Conservation (phyloP, 768 basidiomycete species). For the Suillus cothurnatus region DNA sequence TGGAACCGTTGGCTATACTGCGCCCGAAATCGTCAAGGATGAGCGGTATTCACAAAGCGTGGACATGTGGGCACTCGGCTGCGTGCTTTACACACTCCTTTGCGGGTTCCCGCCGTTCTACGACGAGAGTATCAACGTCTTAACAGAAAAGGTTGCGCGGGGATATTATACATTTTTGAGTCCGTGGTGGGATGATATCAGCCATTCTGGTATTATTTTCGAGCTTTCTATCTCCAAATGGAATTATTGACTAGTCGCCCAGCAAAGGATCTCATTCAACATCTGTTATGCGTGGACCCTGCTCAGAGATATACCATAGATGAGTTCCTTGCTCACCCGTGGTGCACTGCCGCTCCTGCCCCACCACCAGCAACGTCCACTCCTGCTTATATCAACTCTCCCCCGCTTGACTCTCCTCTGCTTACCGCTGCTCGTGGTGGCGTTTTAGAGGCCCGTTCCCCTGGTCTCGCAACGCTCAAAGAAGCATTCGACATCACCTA, state of each 20-base stretch:
- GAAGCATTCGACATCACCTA: constrained; percentile 99
- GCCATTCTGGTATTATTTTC: constrained; percentile 60
- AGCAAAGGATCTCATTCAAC: constrained; percentile 96
- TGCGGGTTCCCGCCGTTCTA: constrained; percentile 99
- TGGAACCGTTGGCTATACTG: constrained; percentile 99
- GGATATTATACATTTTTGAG: constrained; percentile 98
- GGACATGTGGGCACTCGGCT: constrained; percentile 99
- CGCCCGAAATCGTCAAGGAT: constrained; percentile 99
- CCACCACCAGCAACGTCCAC: constrained; percentile 64
- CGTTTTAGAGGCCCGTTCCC: constrained; percentile 80
- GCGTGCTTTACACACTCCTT: constrained; percentile 97
- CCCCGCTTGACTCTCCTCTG: constrained; percentile 84
- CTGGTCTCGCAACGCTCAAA: constrained; percentile 90
- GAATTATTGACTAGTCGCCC: constrained; percentile 18
- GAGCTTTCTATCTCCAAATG: constrained; percentile 1
- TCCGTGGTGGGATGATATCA: constrained; percentile 99
- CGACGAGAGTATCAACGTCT: constrained; percentile 96
- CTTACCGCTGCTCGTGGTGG: constrained; percentile 79
- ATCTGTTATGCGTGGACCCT: constrained; percentile 94
- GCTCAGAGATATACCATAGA: constrained; percentile 96
- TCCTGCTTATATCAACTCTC: constrained; percentile 49
- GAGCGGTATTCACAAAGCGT: constrained; percentile 96
- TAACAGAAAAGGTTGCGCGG: constrained; percentile 96
- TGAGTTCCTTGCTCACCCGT: constrained; percentile 95
- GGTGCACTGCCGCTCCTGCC: constrained; percentile 77